phyloP scores from a whole-genome alignment of 169 alveolate genomes.

The Plasmodium adleri region DNA sequence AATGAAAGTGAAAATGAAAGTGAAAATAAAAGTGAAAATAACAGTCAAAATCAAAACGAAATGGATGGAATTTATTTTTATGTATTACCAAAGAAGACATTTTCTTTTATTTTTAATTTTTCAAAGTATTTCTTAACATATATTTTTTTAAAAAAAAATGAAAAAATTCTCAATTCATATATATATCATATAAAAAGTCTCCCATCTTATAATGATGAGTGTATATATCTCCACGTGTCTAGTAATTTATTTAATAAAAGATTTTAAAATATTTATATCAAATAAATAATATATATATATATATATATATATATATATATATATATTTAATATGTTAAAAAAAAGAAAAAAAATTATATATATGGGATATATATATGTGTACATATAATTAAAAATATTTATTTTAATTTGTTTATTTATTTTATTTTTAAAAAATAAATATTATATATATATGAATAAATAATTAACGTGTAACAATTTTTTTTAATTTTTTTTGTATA shows the following conservation, averaged over 20 bases:
- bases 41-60: not conserved
- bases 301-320: not conserved
- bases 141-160: constrained; percentile 65
- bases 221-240: constrained; percentile 58
- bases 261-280: no score
- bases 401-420: no score
- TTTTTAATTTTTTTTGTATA: no score
- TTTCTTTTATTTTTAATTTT: constrained; percentile 74
- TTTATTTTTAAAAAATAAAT: no score
- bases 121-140: constrained; percentile 68
- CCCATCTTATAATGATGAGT: constrained; percentile 10
- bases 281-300: not conserved
- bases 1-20: constrained; percentile 11
- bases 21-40: constrained; percentile 14
- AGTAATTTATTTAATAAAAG: constrained; percentile 12
- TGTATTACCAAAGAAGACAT: constrained; percentile 47
- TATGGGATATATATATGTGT: no score
- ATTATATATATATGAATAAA: no score
- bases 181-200: constrained; percentile 24
- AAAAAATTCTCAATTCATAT: not conserved
- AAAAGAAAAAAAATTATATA: no score
- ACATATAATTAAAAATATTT: no score
- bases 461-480: no score
- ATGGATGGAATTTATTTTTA: constrained; percentile 50
- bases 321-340: no score